Evolutionary conservation across 1,284 basidiomycete genomes (phyloP), one percentile per base, ranked within the genome.

Genomic region (Leccinum olivaceoglutinosum): DNA sequence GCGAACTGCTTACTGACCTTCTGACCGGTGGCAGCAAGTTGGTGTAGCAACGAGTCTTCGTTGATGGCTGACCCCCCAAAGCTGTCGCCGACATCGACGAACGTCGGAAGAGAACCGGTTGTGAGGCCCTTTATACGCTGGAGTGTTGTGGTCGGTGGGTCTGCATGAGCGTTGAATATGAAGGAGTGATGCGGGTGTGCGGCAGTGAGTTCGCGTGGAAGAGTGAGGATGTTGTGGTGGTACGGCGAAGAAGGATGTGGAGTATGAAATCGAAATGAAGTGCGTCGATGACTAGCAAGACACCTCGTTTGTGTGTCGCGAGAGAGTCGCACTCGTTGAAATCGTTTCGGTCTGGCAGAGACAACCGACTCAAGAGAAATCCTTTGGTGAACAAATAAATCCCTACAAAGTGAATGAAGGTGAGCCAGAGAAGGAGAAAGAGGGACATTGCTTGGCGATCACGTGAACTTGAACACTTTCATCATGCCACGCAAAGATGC

Each of bases 111-210:
- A 0, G 94, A 95, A 4, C 97, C 97, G 0, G 97, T 98, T 0
- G 94, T 98, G 59, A 99, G 80, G 0, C 89, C 97, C 73, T 99
- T 99, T 71, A 99, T 89, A 2, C 97, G 85, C 75, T 99, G 97
- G 58, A 99, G 83, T 0, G 96, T 99, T 0, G 94, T 90, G 0
- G 97, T 99, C 1, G 97, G 97, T 0, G 97, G 95, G 73, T 99
- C 96, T 1, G 94, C 88, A 74, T 91, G 89, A 5, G 94, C 84
- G 73, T 98, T 91, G 74, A 93, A 93, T 36, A 99, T 80, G 74
- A 96, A 86, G 0, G 94, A 96, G 62, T 87, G 82, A 41, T 78
- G 74, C 0, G 96, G 94, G 16, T 83, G 74, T 3, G 76, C 68
- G 0, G 77, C 75, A 0, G 89, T 87, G 46, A 97, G 80, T 71